phyloP scores from a whole-genome alignment of 371 early-diverging fungal genomes.

The Circinella umbellata region DNA sequence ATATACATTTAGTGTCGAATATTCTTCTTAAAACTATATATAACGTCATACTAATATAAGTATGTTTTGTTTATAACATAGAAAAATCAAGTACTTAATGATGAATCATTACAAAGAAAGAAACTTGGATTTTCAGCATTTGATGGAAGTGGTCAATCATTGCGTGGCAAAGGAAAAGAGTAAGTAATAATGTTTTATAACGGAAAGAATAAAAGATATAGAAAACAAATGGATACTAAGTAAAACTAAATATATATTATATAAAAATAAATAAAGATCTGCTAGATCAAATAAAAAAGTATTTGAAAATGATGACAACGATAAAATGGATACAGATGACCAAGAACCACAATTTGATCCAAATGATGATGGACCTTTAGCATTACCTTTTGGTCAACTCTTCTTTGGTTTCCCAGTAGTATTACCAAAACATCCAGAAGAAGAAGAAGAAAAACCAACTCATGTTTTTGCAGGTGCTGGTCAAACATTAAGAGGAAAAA shows the following conservation, averaged over 20 bases:
- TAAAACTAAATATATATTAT: neutral
- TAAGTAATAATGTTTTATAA: constrained; percentile 17
- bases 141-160: constrained; percentile 44
- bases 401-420: constrained; percentile 85
- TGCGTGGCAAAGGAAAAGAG: constrained; percentile 49
- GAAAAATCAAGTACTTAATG: constrained; percentile 59
- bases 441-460: constrained; percentile 20
- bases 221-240: neutral
- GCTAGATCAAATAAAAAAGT: constrained; percentile 9
- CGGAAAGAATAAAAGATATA: too few relatives aligned
- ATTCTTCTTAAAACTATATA: too few relatives aligned
- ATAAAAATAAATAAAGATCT: constrained; percentile 8
- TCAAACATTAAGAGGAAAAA: constrained; percentile 45
- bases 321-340: constrained; percentile 30
- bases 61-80: constrained; percentile 6
- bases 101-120: constrained; percentile 41
- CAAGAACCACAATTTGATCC: constrained; percentile 33
- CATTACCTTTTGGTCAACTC: constrained; percentile 87
- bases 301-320: neutral
- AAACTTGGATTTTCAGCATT: constrained; percentile 46
- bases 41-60: too few relatives aligned
- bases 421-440: constrained; percentile 40
- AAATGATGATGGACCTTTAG: constrained; percentile 77
- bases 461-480: constrained; percentile 38
- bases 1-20: constrained; percentile 3